These are phyloP conservation scores for Rostrohypoxylon terebratum DNA, from an alignment of 495 filamentous ascomycete genomes.

Conservation along the genomic window DNA sequence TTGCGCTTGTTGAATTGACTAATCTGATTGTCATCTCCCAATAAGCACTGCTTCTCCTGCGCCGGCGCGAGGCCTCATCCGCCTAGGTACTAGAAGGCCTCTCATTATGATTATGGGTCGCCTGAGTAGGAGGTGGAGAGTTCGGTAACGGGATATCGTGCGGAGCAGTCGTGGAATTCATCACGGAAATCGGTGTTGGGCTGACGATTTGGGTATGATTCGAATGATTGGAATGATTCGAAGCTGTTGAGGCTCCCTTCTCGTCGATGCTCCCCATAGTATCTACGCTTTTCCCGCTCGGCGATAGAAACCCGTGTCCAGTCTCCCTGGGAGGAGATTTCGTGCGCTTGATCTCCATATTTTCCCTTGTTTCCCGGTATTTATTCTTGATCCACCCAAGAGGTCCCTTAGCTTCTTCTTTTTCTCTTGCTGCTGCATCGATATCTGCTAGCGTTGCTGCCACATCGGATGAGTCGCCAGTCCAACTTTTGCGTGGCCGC, in stretches of 20 bases:
- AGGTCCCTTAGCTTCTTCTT: slow-evolving; percentile 73
- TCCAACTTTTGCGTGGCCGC: slow-evolving; percentile 65
- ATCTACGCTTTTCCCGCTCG: slow-evolving; percentile 59
- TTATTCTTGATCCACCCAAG: slow-evolving; percentile 88
- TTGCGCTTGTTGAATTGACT: slow-evolving; percentile 21
- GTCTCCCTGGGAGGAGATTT: slow-evolving; percentile 61
- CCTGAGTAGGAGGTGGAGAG: slow-evolving; percentile 37
- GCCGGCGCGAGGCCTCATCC: slow-evolving; percentile 27
- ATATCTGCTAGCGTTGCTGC: slow-evolving; percentile 53
- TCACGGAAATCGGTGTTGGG: slow-evolving; percentile 11
- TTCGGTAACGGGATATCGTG: slow-evolving; percentile 41
- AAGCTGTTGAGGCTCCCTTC: slow-evolving; percentile 24
- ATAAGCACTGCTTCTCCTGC: slow-evolving; percentile 12
- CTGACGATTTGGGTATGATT: slow-evolving; percentile 2
- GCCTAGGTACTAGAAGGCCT: slow-evolving; percentile 42
- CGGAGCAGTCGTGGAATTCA: slow-evolving; percentile 25
- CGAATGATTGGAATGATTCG: neutral
- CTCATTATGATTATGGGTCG: slow-evolving; percentile 40
- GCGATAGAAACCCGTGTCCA: slow-evolving; percentile 42
- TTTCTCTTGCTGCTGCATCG: slow-evolving; percentile 55
- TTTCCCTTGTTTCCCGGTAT: slow-evolving; percentile 80
- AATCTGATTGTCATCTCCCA: slow-evolving; percentile 39
- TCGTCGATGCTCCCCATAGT: slow-evolving; percentile 51
- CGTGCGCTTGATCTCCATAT: slow-evolving; percentile 66
- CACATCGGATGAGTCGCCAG: slow-evolving; percentile 64